These are phyloP conservation scores for Inosperma sp. DNA, from an alignment of 768 basidiomycete genomes.

Conservation along the genomic window DNA sequence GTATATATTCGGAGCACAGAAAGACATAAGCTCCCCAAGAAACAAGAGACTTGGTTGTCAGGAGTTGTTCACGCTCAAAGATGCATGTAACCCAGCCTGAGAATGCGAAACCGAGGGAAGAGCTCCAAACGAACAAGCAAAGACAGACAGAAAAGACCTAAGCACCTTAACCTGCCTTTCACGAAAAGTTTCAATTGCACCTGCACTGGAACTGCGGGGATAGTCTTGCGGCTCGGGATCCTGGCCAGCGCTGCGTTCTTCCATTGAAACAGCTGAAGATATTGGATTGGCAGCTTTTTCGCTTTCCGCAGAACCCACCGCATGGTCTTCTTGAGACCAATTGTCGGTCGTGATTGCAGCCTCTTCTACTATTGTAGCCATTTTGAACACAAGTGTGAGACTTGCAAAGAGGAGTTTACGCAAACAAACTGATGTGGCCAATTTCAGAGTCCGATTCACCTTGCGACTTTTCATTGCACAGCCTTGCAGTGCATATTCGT, in stretches of 20 bases:
- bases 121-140: slow-evolving; percentile 35
- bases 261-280: slow-evolving; percentile 42
- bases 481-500: neutral
- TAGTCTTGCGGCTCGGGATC: slow-evolving; percentile 48
- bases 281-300: slow-evolving; percentile 43
- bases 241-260: slow-evolving; percentile 43
- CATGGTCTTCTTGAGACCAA: slow-evolving; percentile 51
- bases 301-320: slow-evolving; percentile 38
- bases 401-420: slow-evolving; percentile 10
- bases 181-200: slow-evolving; percentile 48
- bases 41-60: slow-evolving; percentile 36
- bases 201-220: slow-evolving; percentile 46
- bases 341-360: slow-evolving; percentile 36
- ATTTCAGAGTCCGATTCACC: slow-evolving; percentile 18
- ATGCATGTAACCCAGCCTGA: slow-evolving; percentile 35
- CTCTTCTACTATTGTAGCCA: slow-evolving; percentile 36
- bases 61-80: slow-evolving; percentile 34
- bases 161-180: slow-evolving; percentile 88
- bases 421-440: slow-evolving; percentile 15
- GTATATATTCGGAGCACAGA: slow-evolving; percentile 43
- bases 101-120: slow-evolving; percentile 34
- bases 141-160: slow-evolving; percentile 53
- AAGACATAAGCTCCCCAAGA: slow-evolving; percentile 38
- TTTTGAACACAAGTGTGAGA: slow-evolving; percentile 14
- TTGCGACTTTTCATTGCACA: slow-evolving; percentile 6